phyloP scores from a whole-genome alignment of 2,329 filamentous ascomycete species.

The Penicillium vulpinum region DNA sequence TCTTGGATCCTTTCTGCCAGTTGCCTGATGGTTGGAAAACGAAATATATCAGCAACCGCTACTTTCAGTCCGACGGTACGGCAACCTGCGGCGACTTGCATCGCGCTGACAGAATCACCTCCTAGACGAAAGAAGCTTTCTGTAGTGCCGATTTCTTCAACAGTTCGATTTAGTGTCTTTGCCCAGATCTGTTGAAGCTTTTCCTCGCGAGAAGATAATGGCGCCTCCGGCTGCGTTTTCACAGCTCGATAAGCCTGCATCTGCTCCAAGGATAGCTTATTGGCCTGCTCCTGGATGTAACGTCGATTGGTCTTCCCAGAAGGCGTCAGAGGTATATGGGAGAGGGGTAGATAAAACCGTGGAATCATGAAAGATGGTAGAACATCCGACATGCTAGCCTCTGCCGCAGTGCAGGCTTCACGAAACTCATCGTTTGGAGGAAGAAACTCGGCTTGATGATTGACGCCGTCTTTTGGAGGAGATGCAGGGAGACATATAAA shows the following conservation, averaged over 20 bases:
- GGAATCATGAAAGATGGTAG: constrained; percentile 22
- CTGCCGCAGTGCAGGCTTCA: background rate
- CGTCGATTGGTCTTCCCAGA: constrained; percentile 40
- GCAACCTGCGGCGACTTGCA: constrained; percentile 16
- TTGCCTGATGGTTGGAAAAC: constrained; percentile 7
- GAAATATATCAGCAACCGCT: constrained; percentile 12
- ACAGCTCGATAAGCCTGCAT: background rate
- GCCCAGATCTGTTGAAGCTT: constrained; percentile 17
- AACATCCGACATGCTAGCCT: background rate
- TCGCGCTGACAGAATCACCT: constrained; percentile 26
- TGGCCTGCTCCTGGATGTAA: background rate
- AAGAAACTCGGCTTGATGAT: no score
- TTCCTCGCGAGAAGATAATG: constrained; percentile 7
- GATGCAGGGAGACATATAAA: background rate
- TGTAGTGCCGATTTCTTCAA: background rate
- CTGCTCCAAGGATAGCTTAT: background rate
- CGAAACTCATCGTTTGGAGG: background rate
- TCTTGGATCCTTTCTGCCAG: constrained; percentile 9
- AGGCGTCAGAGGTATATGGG: constrained; percentile 37
- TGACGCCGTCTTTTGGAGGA: no score
- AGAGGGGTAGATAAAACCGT: constrained; percentile 34
- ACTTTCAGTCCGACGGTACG: constrained; percentile 7
- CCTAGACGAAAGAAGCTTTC: constrained; percentile 5
- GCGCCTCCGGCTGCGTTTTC: background rate
- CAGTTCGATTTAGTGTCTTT: constrained; percentile 1